Evolutionary conservation across 306 rosid genomes (phyloP).

Genomic region (Benincasa hispida): DNA sequence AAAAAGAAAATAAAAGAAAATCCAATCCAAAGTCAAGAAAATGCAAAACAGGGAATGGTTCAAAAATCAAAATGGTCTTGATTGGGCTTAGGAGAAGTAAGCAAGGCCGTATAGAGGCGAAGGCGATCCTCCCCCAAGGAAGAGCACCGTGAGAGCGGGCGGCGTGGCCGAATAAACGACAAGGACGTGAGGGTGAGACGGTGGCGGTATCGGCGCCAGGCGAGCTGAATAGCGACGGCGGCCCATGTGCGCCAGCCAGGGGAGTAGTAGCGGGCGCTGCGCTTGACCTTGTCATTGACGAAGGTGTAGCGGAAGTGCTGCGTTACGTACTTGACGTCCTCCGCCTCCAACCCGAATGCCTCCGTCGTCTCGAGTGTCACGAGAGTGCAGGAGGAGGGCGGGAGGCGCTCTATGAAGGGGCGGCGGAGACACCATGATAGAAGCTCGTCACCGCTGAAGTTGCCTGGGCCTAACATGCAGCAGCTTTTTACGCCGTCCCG

Average conservation of each 20-base stretch:
- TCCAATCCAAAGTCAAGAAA: neutral
- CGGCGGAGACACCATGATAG: conserved; percentile 83
- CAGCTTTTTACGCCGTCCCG: conserved; percentile 82
- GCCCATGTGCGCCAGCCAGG: conserved; percentile 99
- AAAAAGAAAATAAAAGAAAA: neutral
- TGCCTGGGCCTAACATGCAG: conserved; percentile 91
- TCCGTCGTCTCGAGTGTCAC: conserved; percentile 71
- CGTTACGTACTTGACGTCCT: conserved; percentile 79
- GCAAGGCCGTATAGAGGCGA: conserved; percentile 67
- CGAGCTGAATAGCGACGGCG: conserved; percentile 80
- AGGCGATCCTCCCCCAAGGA: conserved; percentile 82
- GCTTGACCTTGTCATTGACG: conserved; percentile 72
- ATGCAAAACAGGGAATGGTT: neutral
- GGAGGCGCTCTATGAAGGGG: conserved; percentile 68
- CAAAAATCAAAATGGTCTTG: conserved; percentile 54
- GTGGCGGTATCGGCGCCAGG: conserved; percentile 76
- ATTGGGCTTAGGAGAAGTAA: conserved; percentile 88
- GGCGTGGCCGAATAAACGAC: conserved; percentile 69
- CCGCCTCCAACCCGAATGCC: conserved; percentile 75
- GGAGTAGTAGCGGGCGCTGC: conserved; percentile 85
- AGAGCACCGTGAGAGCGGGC: conserved; percentile 64
- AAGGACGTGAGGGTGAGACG: conserved; percentile 53
- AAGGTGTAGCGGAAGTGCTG: conserved; percentile 92
- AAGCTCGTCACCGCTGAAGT: conserved; percentile 86
- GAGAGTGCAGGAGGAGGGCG: conserved; percentile 63